Percentiles rank a stretch among this genome's conserved stretches.
These are phyloP conservation scores for Chaetothyriales sp. DNA, from an alignment of 2,329 filamentous ascomycete genomes.

Conservation along the genomic window DNA sequence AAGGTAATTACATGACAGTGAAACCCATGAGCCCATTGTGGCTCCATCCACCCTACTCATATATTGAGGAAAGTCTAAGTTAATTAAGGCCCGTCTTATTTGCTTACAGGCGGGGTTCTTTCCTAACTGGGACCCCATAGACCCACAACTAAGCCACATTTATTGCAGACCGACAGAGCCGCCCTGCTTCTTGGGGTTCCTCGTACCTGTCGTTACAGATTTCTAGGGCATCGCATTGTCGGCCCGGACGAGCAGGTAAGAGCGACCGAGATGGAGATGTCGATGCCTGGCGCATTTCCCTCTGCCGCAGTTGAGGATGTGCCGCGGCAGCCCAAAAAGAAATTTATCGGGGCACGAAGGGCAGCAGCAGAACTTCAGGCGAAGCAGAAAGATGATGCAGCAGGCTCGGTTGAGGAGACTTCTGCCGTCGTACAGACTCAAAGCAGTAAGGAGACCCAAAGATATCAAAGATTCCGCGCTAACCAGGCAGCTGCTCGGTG, in stretches of 20 bases:
- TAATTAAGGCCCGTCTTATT: too few species aligned
- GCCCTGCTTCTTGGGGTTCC: too few species aligned
- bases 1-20: too few species aligned
- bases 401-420: constrained; percentile 56
- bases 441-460: constrained; percentile 22
- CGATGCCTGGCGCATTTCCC: constrained; percentile 17
- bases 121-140: too few species aligned
- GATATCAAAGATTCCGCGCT: constrained; percentile 1
- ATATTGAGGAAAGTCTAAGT: too few species aligned
- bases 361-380: constrained; percentile 46
- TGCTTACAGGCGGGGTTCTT: too few species aligned
- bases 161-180: too few species aligned
- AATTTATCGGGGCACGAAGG: constrained; percentile 68
- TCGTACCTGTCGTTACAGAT: too few species aligned
- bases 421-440: constrained; percentile 26
- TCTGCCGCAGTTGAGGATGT: constrained; percentile 3
- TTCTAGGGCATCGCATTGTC: too few species aligned
- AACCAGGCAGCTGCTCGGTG: constrained; percentile 42
- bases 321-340: constrained; percentile 59
- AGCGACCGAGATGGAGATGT: not conserved
- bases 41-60: too few species aligned
- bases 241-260: constrained; percentile 36
- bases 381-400: constrained; percentile 50
- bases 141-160: too few species aligned
- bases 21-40: too few species aligned